Conservation (phyloP, 192 early-diverging fungal genomes). For the Umbelopsis sp. region DNA sequence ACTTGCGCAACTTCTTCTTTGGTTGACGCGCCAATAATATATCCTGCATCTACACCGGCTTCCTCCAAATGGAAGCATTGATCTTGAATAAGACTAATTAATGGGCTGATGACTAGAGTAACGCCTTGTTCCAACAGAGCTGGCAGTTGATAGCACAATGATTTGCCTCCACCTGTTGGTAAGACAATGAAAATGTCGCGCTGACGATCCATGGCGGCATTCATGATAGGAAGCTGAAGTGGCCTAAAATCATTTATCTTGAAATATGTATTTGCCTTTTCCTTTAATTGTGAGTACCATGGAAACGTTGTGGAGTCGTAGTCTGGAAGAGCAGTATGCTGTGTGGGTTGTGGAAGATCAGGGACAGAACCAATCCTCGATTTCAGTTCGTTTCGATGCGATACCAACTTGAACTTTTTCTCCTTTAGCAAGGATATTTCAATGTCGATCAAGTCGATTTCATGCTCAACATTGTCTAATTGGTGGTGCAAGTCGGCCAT, state of each 20-base stretch:
- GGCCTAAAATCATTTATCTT: slow-evolving; percentile 66
- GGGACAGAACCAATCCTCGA: not conserved
- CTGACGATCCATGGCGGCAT: slow-evolving; percentile 75
- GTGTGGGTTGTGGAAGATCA: not conserved
- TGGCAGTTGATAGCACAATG: slow-evolving; percentile 92
- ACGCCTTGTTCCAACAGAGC: slow-evolving; percentile 78
- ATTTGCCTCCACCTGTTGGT: slow-evolving; percentile 96
- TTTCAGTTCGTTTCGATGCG: not conserved
- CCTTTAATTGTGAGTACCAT: slow-evolving; percentile 50
- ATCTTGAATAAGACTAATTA: slow-evolving; percentile 93
- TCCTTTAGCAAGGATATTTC: not conserved
- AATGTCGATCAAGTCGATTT: slow-evolving; percentile 3
- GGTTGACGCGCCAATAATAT: slow-evolving; percentile 53
- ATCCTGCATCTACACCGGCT: slow-evolving; percentile 42
- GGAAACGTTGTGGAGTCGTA: slow-evolving; percentile 48
- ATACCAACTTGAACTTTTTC: not conserved
- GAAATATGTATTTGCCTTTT: slow-evolving; percentile 45
- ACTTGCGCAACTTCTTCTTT: slow-evolving; percentile 52
- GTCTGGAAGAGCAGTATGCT: slow-evolving; percentile 17
- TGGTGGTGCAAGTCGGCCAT: not conserved
- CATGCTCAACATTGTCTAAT: slow-evolving; percentile 8
- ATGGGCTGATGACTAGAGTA: slow-evolving; percentile 88
- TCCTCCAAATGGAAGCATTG: slow-evolving; percentile 75
- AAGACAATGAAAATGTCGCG: slow-evolving; percentile 90
- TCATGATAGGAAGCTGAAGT: slow-evolving; percentile 87